Evolutionary conservation across 331 rosid genomes (phyloP).

Genomic region (Acacia concinna): DNA sequence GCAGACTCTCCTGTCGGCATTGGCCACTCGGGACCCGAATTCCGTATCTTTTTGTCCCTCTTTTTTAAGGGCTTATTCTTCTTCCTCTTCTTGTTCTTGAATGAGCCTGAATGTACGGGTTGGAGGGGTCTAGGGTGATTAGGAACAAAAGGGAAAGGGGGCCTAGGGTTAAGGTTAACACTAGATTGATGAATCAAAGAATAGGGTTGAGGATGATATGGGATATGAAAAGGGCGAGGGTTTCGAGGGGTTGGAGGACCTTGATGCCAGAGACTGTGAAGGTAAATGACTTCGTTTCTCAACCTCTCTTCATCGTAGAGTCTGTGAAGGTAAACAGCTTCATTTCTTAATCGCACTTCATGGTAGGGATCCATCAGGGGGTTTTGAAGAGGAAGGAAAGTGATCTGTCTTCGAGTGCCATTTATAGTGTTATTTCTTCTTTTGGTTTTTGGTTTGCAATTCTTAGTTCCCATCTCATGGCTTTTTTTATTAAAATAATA

Average conservation of each 20-base stretch:
- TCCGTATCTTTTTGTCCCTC: neutral
- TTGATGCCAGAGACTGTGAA: slow-evolving; percentile 55
- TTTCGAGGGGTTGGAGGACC: slow-evolving; percentile 48
- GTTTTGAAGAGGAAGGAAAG: neutral
- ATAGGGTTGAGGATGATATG: neutral
- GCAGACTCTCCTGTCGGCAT: neutral
- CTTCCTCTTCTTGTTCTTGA: neutral
- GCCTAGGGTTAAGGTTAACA: neutral
- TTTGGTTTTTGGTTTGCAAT: neutral
- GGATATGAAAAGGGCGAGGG: slow-evolving; percentile 20
- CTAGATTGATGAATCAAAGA: neutral
- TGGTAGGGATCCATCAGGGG: slow-evolving; percentile 8
- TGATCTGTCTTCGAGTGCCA: neutral
- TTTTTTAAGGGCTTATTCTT: neutral
- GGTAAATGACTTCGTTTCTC: slow-evolving; percentile 48
- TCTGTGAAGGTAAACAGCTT: slow-evolving; percentile 51
- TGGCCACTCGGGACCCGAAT: slow-evolving; percentile 36
- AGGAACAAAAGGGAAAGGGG: neutral
- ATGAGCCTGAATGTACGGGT: slow-evolving; percentile 3
- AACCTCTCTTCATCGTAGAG: slow-evolving; percentile 28
- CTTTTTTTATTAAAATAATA: too few relatives aligned
- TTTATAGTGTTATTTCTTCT: neutral
- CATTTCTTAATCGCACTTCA: slow-evolving; percentile 39
- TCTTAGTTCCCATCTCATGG: too few relatives aligned
- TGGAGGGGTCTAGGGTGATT: neutral